Conservation (phyloP, 164 flowering plant species). For the Cinnamomum micranthum region DNA sequence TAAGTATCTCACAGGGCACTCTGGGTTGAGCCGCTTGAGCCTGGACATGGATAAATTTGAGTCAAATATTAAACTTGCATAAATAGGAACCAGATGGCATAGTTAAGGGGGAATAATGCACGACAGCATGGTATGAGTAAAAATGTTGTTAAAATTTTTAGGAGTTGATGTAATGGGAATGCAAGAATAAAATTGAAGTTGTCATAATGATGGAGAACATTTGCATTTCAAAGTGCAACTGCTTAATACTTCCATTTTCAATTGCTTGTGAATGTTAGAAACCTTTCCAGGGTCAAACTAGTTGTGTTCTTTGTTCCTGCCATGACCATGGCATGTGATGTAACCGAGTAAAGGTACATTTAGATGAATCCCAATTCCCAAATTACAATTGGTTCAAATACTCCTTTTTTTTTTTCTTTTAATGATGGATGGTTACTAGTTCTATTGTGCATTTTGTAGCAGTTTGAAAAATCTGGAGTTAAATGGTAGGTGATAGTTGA, state of each 20-base stretch:
- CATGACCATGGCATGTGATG: too few relatives aligned
- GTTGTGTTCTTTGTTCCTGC: too few relatives aligned
- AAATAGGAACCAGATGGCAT: background rate
- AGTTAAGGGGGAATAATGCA: background rate
- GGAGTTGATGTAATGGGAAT: background rate
- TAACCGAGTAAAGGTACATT: too few relatives aligned
- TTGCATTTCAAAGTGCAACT: background rate
- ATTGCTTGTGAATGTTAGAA: too few relatives aligned
- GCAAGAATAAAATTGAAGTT: background rate
- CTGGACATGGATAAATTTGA: constrained; percentile 27
- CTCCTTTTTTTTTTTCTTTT: too few relatives aligned
- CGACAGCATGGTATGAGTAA: background rate
- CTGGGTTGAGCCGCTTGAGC: constrained; percentile 56
- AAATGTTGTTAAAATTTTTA: background rate
- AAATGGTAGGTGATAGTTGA: too few relatives aligned
- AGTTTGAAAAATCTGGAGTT: too few relatives aligned
- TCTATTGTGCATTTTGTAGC: too few relatives aligned
- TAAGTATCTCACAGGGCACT: constrained; percentile 38
- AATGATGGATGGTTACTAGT: too few relatives aligned
- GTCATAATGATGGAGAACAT: background rate
- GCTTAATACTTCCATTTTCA: background rate
- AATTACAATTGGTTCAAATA: too few relatives aligned
- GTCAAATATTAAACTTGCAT: background rate
- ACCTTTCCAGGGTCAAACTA: too few relatives aligned
- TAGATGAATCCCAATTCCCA: too few relatives aligned